Evolutionary conservation across 2,329 filamentous ascomycete species (phyloP), one percentile per base, ranked within the genome.

Genomic region (Malbranchea zuffiana): DNA sequence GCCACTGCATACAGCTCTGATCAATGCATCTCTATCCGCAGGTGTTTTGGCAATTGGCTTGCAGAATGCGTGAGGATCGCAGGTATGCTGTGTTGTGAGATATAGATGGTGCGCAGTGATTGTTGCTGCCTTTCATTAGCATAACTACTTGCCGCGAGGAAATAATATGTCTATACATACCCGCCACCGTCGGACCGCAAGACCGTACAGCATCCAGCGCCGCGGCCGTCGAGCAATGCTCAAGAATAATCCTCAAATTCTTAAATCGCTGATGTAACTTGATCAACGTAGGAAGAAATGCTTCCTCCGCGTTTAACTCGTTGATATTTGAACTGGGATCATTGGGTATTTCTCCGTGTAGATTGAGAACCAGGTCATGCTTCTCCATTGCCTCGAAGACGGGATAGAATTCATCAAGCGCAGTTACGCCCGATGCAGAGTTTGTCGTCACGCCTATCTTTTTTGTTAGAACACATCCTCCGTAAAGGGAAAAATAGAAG

Each of bases 41-140:
- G 82, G 77, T 21, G 74, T 78, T 65, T 83, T 83, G 33, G 79
- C 75, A 18, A 82, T 74, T 5, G 78, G 78, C 55, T 82, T 82
- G 65, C 79, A 83, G 65, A 87, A 92, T 52, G 79, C 75, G 73
- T 88, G 78, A 53, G 86, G 72, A 50, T 82, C 74, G 36, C 67
- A 66, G 13, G 75, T 74, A 49, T 86, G 78, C 50, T 90, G 80
- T 11, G 82, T 76, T 10, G 80, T 84, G 21, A 94, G 69, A 47
- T 74, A 85, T 15, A 93, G 67, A 52, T 93, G 86, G 53, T 94
- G 86, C 2, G 84, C 82, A 0, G 86, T 94, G 47, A 93, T 84
- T 6, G 82, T 87, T 3, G 36, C 36, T 39, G 16, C 11, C 2
- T 25, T 25, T 25, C 12, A 12, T 25, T 25, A 25, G 23, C 23